Evolutionary conservation across 2,329 filamentous ascomycete species (phyloP), one percentile per base, ranked within the genome.

Genomic region (Aspergillus tanneri): DNA sequence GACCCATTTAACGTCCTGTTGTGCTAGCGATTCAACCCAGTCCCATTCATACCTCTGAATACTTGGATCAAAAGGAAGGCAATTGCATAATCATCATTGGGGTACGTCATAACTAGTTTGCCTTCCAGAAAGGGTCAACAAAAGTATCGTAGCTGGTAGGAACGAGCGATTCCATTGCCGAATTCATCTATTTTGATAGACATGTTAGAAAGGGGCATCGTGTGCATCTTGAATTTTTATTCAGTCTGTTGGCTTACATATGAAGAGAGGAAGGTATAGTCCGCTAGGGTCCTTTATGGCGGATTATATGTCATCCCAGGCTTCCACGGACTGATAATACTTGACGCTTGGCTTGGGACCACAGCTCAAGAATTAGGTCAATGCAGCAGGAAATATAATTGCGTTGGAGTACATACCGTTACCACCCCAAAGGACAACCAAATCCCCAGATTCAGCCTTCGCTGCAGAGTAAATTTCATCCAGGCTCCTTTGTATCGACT

Each of bases 1-100:
- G 12, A 42, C 39, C 39, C 39, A 42, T 19, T 42, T 18, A 6
- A 42, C 39, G 6, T 42, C 27, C 16, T 42, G 25, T 8, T 27
- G n/a, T 2, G 22, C 24, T 5, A 42, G 25, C 6, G 25, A 24
- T 6, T 32, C 10, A 2, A 42, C 21, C 39, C 39, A 42, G 7
- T 42, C 39, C 18, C 25, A 42, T 2, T 25, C 39, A 18, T 42
- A 42, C 7, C 25, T 24, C 16, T 21, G 11, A 25, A 42, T 42
- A 8, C 28, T 42, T n/a, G n/a, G 11, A 21, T 42, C 0, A 16
- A 9, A 9, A 42, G 30, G 18, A 42, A 25, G 14, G 14, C n/a
- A 7, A 42, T 5, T 10, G 28, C 39, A 5, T 27, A 24, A 6
- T 42, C 39, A 12, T 42, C 39, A 8, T 42, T 32, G 10, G 39